These are phyloP conservation scores for Tricladium varicosporioides DNA, from an alignment of 2,329 filamentous ascomycete species.

Conservation along the genomic window DNA sequence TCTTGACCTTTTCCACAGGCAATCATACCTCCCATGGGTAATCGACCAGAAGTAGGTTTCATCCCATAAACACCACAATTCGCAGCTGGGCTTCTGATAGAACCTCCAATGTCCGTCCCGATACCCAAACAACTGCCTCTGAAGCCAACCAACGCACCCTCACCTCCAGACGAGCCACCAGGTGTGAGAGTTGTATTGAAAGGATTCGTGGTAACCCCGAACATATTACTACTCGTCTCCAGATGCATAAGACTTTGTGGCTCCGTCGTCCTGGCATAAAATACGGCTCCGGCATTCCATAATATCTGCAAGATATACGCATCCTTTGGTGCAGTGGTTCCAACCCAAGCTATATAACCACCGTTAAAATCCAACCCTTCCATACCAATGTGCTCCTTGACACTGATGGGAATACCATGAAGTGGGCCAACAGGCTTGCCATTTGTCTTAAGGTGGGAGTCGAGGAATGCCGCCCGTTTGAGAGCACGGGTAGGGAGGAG, in stretches of 20 bases:
- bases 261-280: slow-evolving; percentile 51
- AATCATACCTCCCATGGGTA: slow-evolving; percentile 24
- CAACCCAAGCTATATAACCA: slow-evolving; percentile 49
- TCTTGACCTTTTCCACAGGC: slow-evolving; percentile 28
- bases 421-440: slow-evolving; percentile 37
- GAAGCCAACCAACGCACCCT: slow-evolving; percentile 53
- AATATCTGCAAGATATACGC: slow-evolving; percentile 47
- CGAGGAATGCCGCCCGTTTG: slow-evolving; percentile 33
- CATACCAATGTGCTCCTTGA: slow-evolving; percentile 53
- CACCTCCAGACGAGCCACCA: slow-evolving; percentile 55
- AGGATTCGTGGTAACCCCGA: slow-evolving; percentile 53
- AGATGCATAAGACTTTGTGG: slow-evolving; percentile 55
- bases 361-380: slow-evolving; percentile 47
- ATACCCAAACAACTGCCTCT: slow-evolving; percentile 52
- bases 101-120: slow-evolving; percentile 52
- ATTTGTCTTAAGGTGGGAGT: slow-evolving; percentile 32
- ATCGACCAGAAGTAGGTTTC: slow-evolving; percentile 30
- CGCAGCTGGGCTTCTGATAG: slow-evolving; percentile 46
- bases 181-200: slow-evolving; percentile 48
- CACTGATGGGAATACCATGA: slow-evolving; percentile 48
- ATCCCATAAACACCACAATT: slow-evolving; percentile 42
- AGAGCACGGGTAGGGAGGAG: slow-evolving; percentile 37
- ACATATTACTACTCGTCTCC: slow-evolving; percentile 49
- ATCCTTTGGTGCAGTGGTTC: slow-evolving; percentile 43
- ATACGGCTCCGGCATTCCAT: slow-evolving; percentile 47